These are phyloP conservation scores for Tuber umbilicatum DNA, from an alignment of 495 filamentous ascomycete species.

Conservation along the genomic window DNA sequence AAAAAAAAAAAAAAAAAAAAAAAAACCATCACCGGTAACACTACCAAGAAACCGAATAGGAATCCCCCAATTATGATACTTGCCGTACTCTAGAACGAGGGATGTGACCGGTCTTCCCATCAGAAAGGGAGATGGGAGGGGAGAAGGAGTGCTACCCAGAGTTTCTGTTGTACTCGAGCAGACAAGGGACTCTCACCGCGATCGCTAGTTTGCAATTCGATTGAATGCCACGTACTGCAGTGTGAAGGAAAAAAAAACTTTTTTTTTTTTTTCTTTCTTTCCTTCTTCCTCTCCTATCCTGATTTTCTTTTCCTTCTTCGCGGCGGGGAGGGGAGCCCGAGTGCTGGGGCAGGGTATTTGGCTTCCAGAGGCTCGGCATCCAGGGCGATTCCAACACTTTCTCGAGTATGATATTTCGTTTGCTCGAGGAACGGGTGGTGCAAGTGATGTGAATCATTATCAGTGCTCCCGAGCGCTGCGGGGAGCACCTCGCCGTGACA, in stretches of 20 bases:
- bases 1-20: conserved; percentile 9
- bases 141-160: not conserved
- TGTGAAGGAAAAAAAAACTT: not conserved
- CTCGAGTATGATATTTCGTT: too few species aligned
- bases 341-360: not conserved
- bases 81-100: not conserved
- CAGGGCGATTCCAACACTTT: not conserved
- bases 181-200: not conserved
- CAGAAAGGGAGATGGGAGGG: not conserved
- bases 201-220: not conserved
- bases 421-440: not conserved
- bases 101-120: not conserved
- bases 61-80: not conserved
- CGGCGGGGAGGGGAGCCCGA: not conserved
- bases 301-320: not conserved
- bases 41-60: conserved; percentile 8
- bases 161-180: too few species aligned
- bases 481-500: not conserved
- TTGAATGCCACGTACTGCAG: not conserved
- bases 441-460: too few species aligned
- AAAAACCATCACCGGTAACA: conserved; percentile 5
- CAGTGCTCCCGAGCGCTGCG: not conserved
- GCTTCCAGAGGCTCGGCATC: not conserved
- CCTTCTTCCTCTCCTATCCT: too few species aligned
- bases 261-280: not conserved